phyloP scores from a whole-genome alignment of 1,284 basidiomycete species.

The Malassezia cuniculi region DNA sequence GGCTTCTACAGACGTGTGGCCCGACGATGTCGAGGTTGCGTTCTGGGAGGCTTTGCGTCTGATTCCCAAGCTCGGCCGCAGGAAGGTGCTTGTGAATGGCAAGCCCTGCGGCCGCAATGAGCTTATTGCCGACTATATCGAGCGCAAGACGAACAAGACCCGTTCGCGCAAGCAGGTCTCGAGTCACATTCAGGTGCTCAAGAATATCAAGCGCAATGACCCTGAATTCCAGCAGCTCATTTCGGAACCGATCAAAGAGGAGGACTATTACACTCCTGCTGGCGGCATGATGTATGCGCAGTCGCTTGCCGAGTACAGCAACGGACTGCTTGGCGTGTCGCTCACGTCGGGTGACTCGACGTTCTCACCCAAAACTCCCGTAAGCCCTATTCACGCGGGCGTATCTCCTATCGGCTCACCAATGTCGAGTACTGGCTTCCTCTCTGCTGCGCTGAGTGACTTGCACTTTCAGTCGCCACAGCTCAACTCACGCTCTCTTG shows the following conservation, averaged over 20 bases:
- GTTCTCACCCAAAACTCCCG: constrained; percentile 14
- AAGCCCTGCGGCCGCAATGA: constrained; percentile 51
- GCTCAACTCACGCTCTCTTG: no score
- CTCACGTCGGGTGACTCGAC: constrained; percentile 13
- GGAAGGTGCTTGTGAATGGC: constrained; percentile 48
- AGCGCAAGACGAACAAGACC: constrained; percentile 46
- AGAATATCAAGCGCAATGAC: constrained; percentile 45
- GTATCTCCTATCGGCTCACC: constrained; percentile 22
- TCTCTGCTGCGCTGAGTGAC: constrained; percentile 33
- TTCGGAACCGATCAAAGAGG: constrained; percentile 38
- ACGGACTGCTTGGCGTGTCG: constrained; percentile 28
- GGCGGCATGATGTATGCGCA: constrained; percentile 45
- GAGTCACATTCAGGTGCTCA: constrained; percentile 45
- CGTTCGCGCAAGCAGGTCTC: constrained; percentile 45
- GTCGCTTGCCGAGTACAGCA: constrained; percentile 39
- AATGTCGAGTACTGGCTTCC: constrained; percentile 25
- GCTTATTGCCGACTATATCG: constrained; percentile 50
- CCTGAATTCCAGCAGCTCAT: constrained; percentile 43
- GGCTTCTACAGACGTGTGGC: constrained; percentile 47
- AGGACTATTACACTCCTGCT: constrained; percentile 44
- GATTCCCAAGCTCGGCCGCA: constrained; percentile 48
- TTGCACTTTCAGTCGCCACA: constrained; percentile 25
- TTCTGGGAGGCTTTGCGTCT: constrained; percentile 47
- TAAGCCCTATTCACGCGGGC: constrained; percentile 4
- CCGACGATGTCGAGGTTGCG: constrained; percentile 46